Percentiles rank a stretch among this genome's conserved stretches.
These are phyloP conservation scores for Carex pumila DNA, from an alignment of 176 grass and related monocot genomes.

Conservation along the genomic window DNA sequence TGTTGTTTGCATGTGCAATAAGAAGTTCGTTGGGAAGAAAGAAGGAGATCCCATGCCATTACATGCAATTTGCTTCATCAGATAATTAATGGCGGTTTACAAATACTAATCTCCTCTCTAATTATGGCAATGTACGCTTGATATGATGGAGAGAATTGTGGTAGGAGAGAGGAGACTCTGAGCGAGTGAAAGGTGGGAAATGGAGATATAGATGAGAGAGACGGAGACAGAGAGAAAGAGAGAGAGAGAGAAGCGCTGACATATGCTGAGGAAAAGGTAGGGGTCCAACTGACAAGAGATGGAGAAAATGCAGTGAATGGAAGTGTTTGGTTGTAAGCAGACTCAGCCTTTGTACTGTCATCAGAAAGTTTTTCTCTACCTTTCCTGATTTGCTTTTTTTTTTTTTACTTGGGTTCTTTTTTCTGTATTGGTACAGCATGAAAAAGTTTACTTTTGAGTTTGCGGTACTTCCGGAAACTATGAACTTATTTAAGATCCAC, in stretches of 20 bases:
- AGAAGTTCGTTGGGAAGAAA: slow-evolving; percentile 87
- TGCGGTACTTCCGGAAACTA: not conserved
- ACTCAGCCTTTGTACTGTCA: slow-evolving; percentile 2
- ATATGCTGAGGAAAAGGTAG: slow-evolving; percentile 25
- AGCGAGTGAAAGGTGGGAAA: slow-evolving; percentile 7
- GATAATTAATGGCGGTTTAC: not conserved
- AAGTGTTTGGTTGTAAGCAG: slow-evolving; percentile 10
- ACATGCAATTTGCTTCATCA: slow-evolving; percentile 67
- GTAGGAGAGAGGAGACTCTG: not conserved
- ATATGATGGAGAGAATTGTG: slow-evolving; percentile 27
- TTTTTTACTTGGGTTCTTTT: not conserved
- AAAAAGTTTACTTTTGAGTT: not conserved
- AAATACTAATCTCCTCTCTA: not conserved
- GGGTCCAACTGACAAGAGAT: slow-evolving; percentile 21
- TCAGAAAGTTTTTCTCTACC: slow-evolving; percentile 11
- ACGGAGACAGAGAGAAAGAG: slow-evolving; percentile 15
- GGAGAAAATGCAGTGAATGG: slow-evolving; percentile 17
- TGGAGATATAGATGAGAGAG: slow-evolving; percentile 21
- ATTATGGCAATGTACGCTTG: slow-evolving; percentile 19
- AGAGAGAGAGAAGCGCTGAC: slow-evolving; percentile 22
- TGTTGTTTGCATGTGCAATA: slow-evolving; percentile 70
- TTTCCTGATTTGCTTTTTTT: slow-evolving; percentile 9
- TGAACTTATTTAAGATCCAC: not conserved
- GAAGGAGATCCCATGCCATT: slow-evolving; percentile 73
- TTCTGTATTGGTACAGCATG: not conserved